Base-by-base conservation (phyloP, 108 stramenopile species). In the Nitzschia sp. region DNA sequence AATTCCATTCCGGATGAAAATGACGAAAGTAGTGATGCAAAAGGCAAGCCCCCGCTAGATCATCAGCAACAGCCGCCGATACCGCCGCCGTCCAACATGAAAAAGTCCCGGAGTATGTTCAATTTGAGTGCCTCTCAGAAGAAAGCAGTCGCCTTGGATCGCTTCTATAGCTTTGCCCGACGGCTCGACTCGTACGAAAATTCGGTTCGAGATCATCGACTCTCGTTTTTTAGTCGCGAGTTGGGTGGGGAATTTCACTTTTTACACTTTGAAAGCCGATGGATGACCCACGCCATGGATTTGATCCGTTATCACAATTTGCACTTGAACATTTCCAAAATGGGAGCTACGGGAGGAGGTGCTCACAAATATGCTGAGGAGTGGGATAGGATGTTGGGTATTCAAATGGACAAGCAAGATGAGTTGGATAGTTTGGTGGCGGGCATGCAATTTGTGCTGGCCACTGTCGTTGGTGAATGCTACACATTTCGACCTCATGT, bases 231-330 rank as follows among this genome's bases (percentile, higher is more conserved):
- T 81, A 93, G 89, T 24, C 77, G 90, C 49, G 83, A 80, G 36
- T 81, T 99, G 5, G 95, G 94, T 25, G 99, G 98, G 3, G 85
- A 81, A 38, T 85, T 99, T 23, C 98, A 99, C 70, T 99, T 99
- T 66, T 81, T 99, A 36, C 94, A 82, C 25, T 99, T 98, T 71
- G 98, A 98, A 79, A 98, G 98, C 13, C 89, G 96, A 5, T 82
- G 73, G 34, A 95, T 98, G 94, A 57, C 85, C 26, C 77, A 90
- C 54, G 97, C 97, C 3, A 95, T 99, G 80, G 89, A 97, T 47
- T 62, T 96, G 48, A 95, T 97, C 55, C 82, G 86, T 11, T 65
- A 72, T 53, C 89, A 95, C 63, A 75, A 92, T 64, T 70, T 95
- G 78, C 91, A 92, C 55, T 62, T 88, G 59, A 86, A 85, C 53